Base-by-base conservation (phyloP, 495 filamentous ascomycete species). In the Cetradonia linearis region DNA sequence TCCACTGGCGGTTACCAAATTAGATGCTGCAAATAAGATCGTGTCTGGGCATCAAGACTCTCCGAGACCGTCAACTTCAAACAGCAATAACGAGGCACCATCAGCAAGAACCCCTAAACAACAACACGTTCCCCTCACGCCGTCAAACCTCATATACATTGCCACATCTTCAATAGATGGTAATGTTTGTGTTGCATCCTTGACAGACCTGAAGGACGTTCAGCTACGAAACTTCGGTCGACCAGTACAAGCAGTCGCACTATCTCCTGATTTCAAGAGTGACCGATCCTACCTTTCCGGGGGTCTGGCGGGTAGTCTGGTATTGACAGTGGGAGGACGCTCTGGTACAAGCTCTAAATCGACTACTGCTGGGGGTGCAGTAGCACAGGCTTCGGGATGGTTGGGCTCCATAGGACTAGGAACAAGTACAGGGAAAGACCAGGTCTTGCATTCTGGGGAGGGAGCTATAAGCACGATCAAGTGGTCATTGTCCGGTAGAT, bases 81-180 rank as follows among this genome's bases (percentile, higher is more conserved):
- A 78, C 7, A 65, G 56, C 23, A 76, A 74, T 25, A 73, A 78
- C 49, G 72, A 75, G 53, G 73, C 84, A 57, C 72, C 82, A 25
- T 70, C 81, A 65, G 65, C 76, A 16, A 59, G 59, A 71, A 77
- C 58, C 64, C 77, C 56, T 72, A 76, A 63, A 65, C 75, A 78
- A 63, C 69, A 68, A 37, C 76, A 64, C 25, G 76, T 92, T 10
- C 82, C 87, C 3, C 77, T 82, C 34, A 87, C 77, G 7, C 85
- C 89, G 0, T 89, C 87, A 9, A 95, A 95, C 64, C 84, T 85
- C 40, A 93, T 96, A 47, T 85, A 93, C 72, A 89, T 97, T 62
- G 93, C 86, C 2, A 91, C 90, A 2, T 88, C 94, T 18, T 97
- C 94, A 0, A 89, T 96, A 65, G 93, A 98, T 69, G 93, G 93